These are phyloP conservation scores for Phlyctochytrium arcticum DNA, from an alignment of 192 early-diverging fungal genomes.

Conservation along the genomic window DNA sequence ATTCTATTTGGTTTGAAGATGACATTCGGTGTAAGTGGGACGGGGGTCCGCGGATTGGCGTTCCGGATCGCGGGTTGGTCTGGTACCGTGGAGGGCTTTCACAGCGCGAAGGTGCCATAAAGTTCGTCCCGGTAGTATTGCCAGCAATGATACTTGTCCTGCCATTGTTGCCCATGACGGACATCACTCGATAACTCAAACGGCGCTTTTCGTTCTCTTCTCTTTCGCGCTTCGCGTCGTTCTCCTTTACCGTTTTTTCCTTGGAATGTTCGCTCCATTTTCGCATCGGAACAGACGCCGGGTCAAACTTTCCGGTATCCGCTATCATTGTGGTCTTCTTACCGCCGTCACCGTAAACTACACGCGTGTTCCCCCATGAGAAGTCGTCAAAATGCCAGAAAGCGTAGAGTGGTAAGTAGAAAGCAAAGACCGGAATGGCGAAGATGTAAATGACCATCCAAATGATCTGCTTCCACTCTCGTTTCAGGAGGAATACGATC, in stretches of 20 bases:
- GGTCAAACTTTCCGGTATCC: constrained; percentile 72
- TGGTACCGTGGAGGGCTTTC: background rate
- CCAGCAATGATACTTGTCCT: background rate
- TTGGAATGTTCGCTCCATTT: constrained; percentile 78
- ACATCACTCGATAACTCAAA: constrained; percentile 15
- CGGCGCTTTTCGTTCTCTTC: constrained; percentile 5
- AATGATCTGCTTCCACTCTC: constrained; percentile 41
- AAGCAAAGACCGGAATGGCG: constrained; percentile 80
- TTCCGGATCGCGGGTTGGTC: background rate
- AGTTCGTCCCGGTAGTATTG: background rate
- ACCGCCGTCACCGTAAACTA: constrained; percentile 84
- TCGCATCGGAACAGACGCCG: constrained; percentile 69
- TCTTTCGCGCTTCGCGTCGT: background rate
- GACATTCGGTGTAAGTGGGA: too few relatives aligned
- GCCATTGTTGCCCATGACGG: background rate
- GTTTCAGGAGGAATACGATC: constrained; percentile 70
- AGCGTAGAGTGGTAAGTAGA: constrained; percentile 85
- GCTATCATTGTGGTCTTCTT: constrained; percentile 21
- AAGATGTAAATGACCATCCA: constrained; percentile 68
- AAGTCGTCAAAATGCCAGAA: constrained; percentile 99
- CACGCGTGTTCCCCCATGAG: constrained; percentile 96
- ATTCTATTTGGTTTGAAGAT: background rate
- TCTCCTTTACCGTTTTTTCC: constrained; percentile 32
- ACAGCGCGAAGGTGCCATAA: background rate
- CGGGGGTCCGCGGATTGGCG: background rate